Conservation (phyloP, 805 yeast genomes). For the Kodamaea kaohsiungensis region DNA sequence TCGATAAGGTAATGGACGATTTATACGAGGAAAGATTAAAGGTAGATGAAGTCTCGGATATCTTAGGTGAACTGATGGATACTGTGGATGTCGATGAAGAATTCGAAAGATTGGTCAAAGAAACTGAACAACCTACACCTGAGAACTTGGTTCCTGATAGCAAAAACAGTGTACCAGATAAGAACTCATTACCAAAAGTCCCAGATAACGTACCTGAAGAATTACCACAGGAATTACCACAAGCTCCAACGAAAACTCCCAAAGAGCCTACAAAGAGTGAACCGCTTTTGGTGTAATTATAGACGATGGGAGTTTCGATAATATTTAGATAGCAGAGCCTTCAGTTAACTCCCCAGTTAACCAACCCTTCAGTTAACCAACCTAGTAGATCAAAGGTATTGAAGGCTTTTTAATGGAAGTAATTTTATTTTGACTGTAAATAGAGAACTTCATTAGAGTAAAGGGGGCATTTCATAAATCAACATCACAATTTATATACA, state of each 20-base stretch:
- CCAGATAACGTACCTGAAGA: constrained; percentile 27
- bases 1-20: constrained; percentile 84
- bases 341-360: too few species aligned
- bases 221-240: neutral
- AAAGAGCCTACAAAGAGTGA: neutral
- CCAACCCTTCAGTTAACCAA: too few species aligned
- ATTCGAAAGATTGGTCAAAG: constrained; percentile 50
- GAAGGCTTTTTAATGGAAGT: neutral
- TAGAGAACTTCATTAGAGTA: too few species aligned
- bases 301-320: neutral
- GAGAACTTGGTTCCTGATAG: constrained; percentile 9
- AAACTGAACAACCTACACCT: constrained; percentile 20
- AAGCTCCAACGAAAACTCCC: neutral
- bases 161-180: constrained; percentile 10
- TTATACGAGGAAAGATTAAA: constrained; percentile 77
- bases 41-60: constrained; percentile 70
- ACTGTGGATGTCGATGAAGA: constrained; percentile 72
- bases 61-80: constrained; percentile 48
- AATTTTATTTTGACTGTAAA: too few species aligned
- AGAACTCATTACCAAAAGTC: constrained; percentile 14
- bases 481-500: neutral
- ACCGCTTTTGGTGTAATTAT: neutral
- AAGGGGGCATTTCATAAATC: too few species aligned
- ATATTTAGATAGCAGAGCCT: neutral
- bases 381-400: neutral